A percentile compares a stretch with the other conserved stretches of the same genome.
These are phyloP conservation scores for Calophaca sinica DNA, from an alignment of 306 rosid species.

Conservation along the genomic window DNA sequence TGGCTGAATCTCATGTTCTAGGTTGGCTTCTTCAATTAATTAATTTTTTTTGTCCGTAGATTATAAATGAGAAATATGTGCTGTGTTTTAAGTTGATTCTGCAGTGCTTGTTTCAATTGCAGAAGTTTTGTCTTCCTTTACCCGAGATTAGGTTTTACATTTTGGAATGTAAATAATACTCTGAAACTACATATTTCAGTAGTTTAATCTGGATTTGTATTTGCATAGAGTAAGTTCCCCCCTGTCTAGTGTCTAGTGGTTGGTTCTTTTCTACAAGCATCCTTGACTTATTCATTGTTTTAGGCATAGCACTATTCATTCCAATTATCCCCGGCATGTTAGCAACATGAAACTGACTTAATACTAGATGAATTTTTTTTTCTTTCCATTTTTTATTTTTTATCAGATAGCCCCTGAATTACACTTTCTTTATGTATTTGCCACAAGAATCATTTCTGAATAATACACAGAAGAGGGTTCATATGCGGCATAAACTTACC, in stretches of 20 bases:
- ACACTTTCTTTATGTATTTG: neutral
- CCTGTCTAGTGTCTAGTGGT: no score
- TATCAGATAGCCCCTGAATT: neutral
- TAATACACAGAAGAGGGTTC: neutral
- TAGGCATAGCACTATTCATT: neutral
- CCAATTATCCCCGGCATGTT: constrained; percentile 8
- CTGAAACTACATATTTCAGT: no score
- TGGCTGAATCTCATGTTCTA: constrained; percentile 88
- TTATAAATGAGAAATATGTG: neutral
- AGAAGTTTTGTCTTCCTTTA: no score
- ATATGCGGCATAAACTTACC: neutral
- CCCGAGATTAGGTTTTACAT: no score
- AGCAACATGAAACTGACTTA: neutral
- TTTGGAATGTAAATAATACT: no score
- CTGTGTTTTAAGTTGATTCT: constrained; percentile 7
- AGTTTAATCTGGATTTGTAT: no score
- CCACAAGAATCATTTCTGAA: neutral
- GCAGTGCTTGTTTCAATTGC: no score
- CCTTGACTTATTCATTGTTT: no score
- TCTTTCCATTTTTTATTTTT: neutral
- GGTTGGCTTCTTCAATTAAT: constrained; percentile 53
- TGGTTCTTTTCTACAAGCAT: no score
- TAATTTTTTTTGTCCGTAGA: neutral
- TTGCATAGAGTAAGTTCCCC: no score
- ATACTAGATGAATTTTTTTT: neutral